Percentiles rank a stretch among this genome's conserved stretches.
phyloP scores from a whole-genome alignment of 306 rosid species.

The Pyrus pyrifolia region DNA sequence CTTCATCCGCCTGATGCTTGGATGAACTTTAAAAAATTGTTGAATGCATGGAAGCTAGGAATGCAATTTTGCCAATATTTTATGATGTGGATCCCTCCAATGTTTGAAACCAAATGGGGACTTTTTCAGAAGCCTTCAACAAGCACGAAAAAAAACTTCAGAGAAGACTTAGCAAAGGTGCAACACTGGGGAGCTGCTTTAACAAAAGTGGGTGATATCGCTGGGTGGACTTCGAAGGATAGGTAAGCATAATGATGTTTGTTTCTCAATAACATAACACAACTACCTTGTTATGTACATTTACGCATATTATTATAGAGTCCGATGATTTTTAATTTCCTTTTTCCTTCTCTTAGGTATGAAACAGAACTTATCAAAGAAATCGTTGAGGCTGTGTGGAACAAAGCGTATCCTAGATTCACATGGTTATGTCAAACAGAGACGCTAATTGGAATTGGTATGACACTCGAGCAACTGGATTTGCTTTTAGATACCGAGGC shows the following conservation, averaged over 20 bases:
- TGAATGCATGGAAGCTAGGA: not conserved
- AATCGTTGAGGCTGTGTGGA: not conserved
- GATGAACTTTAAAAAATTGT: not conserved
- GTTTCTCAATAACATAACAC: no score
- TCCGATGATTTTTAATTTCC: no score
- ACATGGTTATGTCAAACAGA: not conserved
- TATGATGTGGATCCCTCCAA: not conserved
- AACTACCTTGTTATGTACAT: no score
- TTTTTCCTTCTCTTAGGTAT: not conserved
- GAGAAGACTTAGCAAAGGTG: not conserved
- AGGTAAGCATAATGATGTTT: not conserved
- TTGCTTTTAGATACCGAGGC: not conserved
- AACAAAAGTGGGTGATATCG: not conserved
- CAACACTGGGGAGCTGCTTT: not conserved
- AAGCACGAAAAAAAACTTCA: not conserved
- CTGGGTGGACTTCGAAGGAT: slow-evolving; percentile 1
- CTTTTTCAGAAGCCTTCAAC: not conserved
- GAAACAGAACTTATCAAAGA: not conserved
- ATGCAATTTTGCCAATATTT: not conserved
- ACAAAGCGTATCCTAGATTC: not conserved
- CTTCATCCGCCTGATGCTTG: not conserved
- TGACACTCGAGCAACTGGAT: not conserved
- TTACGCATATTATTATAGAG: no score
- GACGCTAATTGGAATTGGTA: not conserved
- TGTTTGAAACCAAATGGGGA: slow-evolving; percentile 2